A percentile compares a stretch with the other conserved stretches of the same genome.
Evolutionary conservation across 2,329 filamentous ascomycete genomes (phyloP).

Genomic region (Ceratocystis smalleyi): DNA sequence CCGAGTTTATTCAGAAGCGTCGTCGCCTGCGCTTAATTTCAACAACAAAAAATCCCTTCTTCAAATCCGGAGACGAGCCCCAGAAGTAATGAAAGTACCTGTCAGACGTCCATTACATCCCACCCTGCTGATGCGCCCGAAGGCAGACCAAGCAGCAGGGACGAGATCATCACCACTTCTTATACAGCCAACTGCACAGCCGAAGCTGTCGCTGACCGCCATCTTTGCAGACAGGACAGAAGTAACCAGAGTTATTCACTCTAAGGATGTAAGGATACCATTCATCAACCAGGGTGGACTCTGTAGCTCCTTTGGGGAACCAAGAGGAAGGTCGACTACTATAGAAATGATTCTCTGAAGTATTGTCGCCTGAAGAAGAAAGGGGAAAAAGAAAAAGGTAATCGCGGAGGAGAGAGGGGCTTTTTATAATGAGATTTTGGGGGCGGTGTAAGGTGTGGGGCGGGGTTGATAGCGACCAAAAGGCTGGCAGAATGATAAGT

Average conservation of each 20-base stretch:
- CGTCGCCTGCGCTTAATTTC: no score
- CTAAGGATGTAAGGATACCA: constrained; percentile 73
- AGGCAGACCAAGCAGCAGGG: constrained; percentile 54
- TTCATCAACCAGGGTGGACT: constrained; percentile 93
- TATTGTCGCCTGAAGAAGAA: constrained; percentile 18
- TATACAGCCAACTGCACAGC: constrained; percentile 42
- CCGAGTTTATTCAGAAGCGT: no score
- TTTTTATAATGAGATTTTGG: constrained; percentile 10
- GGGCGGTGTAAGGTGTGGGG: not conserved
- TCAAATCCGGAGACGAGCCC: constrained; percentile 28
- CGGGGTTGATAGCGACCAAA: not conserved
- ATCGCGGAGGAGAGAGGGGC: not conserved
- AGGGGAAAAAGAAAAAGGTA: constrained; percentile 6
- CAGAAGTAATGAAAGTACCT: constrained; percentile 42
- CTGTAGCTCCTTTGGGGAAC: constrained; percentile 85
- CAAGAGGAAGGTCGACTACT: constrained; percentile 85
- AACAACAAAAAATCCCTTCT: constrained; percentile 28
- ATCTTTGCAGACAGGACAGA: constrained; percentile 46
- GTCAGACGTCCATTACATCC: constrained; percentile 84
- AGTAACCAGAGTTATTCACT: constrained; percentile 58
- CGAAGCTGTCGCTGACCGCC: constrained; percentile 30
- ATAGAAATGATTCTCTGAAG: constrained; percentile 83
- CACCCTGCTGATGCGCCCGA: constrained; percentile 65
- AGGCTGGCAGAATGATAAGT: not conserved
- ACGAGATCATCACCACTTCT: constrained; percentile 92